Conservation (phyloP, 2,329 filamentous ascomycete species). For the Aspergillus pseudoterreus region DNA sequence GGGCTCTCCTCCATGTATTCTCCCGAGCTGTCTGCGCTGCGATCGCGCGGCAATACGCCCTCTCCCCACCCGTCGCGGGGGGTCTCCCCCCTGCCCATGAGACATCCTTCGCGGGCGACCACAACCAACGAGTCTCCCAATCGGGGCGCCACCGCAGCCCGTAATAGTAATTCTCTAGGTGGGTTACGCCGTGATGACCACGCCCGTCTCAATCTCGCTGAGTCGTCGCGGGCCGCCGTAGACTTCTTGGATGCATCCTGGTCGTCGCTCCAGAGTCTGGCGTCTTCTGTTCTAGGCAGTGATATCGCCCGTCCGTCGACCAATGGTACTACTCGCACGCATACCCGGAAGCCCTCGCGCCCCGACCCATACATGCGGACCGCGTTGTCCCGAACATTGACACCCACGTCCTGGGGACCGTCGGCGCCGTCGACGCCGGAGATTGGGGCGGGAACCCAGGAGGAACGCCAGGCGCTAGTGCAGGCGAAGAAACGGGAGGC, state of each 20-base stretch:
- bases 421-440: conserved; percentile 27
- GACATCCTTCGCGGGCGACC: conserved; percentile 32
- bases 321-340: conserved; percentile 24
- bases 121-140: conserved; percentile 14
- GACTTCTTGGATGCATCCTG: conserved; percentile 45
- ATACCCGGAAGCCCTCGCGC: conserved; percentile 36
- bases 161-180: conserved; percentile 19
- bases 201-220: conserved; percentile 19
- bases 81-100: conserved; percentile 37
- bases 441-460: conserved; percentile 37
- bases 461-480: conserved; percentile 43
- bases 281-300: conserved; percentile 47
- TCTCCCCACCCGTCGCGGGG: conserved; percentile 35
- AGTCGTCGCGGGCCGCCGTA: conserved; percentile 24
- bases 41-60: conserved; percentile 41
- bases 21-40: conserved; percentile 29
- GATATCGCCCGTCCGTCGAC: conserved; percentile 28
- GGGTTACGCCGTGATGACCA: conserved; percentile 20
- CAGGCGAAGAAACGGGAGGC: conserved; percentile 48
- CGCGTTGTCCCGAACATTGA: conserved; percentile 19
- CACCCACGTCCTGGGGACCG: conserved; percentile 41
- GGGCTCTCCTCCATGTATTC: conserved; percentile 25
- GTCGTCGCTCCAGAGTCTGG: conserved; percentile 47
- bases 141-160: background rate
- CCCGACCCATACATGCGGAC: conserved; percentile 28